phyloP scores from a whole-genome alignment of 192 early-diverging fungal genomes.

The Anaeromyces robustus region DNA sequence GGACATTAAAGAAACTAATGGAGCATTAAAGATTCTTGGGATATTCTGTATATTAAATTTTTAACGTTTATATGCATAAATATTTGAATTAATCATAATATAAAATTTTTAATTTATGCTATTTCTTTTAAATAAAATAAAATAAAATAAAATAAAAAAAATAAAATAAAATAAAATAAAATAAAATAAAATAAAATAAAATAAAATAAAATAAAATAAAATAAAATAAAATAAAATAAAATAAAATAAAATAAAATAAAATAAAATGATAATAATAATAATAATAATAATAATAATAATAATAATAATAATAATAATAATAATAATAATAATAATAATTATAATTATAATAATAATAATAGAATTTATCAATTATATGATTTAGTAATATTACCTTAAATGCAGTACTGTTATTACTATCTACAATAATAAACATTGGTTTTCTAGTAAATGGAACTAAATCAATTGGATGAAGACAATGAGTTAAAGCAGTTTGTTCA shows the following conservation, averaged over 20 bases:
- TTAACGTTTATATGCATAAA: no score
- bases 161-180: no score
- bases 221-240: not conserved
- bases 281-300: conserved; percentile 6
- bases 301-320: conserved; percentile 5
- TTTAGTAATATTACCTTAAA: conserved; percentile 42
- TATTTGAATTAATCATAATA: no score
- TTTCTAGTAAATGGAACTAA: conserved; percentile 89
- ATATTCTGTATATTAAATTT: no score
- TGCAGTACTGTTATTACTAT: conserved; percentile 72
- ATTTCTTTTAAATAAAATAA: no score
- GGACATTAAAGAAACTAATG: conserved; percentile 76
- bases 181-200: no score
- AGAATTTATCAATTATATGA: no score
- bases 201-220: no score
- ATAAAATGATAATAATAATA: not conserved
- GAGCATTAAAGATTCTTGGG: conserved; percentile 73
- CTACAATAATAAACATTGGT: conserved; percentile 83
- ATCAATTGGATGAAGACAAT: conserved; percentile 78
- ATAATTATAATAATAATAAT: conserved; percentile 2
- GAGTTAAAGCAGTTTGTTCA: conserved; percentile 33
- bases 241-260: not conserved
- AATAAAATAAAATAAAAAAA: no score
- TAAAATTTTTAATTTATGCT: no score
- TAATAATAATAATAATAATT: conserved; percentile 5